phyloP scores from a whole-genome alignment of 495 filamentous ascomycete genomes.

The Lasiosphaeria ovina region DNA sequence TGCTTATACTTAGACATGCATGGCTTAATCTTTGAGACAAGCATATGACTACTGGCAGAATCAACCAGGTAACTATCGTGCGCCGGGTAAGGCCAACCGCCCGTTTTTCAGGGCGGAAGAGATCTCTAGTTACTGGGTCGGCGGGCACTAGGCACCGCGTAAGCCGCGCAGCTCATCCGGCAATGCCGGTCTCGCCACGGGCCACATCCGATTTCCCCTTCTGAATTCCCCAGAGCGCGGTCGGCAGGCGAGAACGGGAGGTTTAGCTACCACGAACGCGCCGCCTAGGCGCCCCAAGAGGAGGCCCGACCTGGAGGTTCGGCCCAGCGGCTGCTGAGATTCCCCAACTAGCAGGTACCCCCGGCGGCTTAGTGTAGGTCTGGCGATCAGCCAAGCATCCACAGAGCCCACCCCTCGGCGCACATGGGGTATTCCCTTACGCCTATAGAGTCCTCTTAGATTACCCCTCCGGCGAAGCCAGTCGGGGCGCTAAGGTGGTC shows the following conservation, averaged over 20 bases:
- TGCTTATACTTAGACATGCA: slow-evolving; percentile 72
- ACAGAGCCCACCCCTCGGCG: slow-evolving; percentile 15
- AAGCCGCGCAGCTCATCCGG: slow-evolving; percentile 19
- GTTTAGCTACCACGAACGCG: too few relatives aligned
- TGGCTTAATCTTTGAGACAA: slow-evolving; percentile 75
- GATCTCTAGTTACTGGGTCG: slow-evolving; percentile 22
- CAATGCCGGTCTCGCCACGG: slow-evolving; percentile 9
- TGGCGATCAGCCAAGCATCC: slow-evolving; percentile 9
- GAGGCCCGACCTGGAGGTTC: too few relatives aligned
- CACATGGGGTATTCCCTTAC: slow-evolving; percentile 1
- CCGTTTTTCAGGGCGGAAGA: slow-evolving; percentile 21
- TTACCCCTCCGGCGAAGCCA: neutral
- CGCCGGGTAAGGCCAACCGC: neutral
- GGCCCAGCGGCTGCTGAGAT: slow-evolving; percentile 16
- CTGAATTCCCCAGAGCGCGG: too few relatives aligned
- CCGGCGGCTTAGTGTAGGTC: slow-evolving; percentile 9
- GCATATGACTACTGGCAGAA: slow-evolving; percentile 71
- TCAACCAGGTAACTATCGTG: slow-evolving; percentile 48
- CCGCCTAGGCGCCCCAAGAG: too few relatives aligned
- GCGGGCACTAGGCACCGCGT: slow-evolving; percentile 11
- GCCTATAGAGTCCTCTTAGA: neutral
- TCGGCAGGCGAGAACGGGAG: too few relatives aligned
- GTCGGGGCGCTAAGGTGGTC: slow-evolving; percentile 13
- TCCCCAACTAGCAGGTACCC: slow-evolving; percentile 10
- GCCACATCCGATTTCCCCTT: slow-evolving; percentile 22